These are phyloP conservation scores for Taiozyma onychis DNA, from an alignment of 1,139 yeast species.

Conservation along the genomic window DNA sequence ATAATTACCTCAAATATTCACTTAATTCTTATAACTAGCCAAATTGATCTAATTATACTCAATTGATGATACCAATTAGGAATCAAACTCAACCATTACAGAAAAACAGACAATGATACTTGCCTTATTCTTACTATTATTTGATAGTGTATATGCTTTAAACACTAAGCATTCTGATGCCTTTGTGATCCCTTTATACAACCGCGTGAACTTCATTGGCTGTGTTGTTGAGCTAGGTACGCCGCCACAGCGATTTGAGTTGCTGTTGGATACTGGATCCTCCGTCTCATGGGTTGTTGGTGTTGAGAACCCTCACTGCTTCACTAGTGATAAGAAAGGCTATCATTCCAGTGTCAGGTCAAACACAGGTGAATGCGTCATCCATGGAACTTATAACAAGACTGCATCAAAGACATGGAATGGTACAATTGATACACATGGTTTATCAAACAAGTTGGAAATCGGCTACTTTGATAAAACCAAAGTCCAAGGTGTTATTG, in stretches of 20 bases:
- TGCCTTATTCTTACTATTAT: not conserved
- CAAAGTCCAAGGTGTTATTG: conserved; percentile 56
- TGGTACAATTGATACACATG: not conserved
- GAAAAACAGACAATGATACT: not conserved
- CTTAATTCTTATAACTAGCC: too few relatives aligned
- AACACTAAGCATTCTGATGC: conserved; percentile 1
- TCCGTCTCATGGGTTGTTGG: conserved; percentile 55
- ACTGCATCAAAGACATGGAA: conserved; percentile 33
- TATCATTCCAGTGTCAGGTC: not conserved
- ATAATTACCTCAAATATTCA: too few relatives aligned
- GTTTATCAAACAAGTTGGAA: conserved; percentile 1
- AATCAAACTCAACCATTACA: not conserved
- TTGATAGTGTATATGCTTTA: not conserved
- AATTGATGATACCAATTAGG: not conserved
- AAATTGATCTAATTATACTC: too few relatives aligned
- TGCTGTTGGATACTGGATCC: conserved; percentile 64
- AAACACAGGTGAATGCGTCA: conserved; percentile 6
- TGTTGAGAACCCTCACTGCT: conserved; percentile 24
- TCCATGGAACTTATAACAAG: conserved; percentile 38
- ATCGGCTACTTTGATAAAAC: conserved; percentile 37
- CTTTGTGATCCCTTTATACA: conserved; percentile 4
- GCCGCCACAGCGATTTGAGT: conserved; percentile 42
- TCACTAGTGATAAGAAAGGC: conserved; percentile 3
- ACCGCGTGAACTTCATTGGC: conserved; percentile 15
- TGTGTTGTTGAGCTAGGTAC: conserved; percentile 38